Conservation (phyloP, 2,329 filamentous ascomycete genomes). For the Pseudocercospora crystallina region DNA sequence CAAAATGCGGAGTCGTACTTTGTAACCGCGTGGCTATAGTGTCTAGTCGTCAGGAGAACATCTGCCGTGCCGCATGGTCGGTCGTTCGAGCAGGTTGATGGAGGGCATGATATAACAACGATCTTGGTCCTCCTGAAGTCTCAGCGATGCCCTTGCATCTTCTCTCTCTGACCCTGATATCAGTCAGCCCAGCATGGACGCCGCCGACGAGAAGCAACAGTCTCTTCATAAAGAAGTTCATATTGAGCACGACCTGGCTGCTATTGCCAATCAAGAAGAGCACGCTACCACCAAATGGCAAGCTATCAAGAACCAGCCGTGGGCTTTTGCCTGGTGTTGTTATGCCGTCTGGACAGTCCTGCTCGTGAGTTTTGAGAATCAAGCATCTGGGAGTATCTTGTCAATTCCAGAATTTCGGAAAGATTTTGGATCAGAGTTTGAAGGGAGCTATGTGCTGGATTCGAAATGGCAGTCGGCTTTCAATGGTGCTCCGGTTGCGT, state of each 20-base stretch:
- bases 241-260: neutral
- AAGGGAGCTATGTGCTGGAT: slow-evolving; percentile 41
- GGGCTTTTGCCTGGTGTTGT: slow-evolving; percentile 39
- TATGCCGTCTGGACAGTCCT: slow-evolving; percentile 44
- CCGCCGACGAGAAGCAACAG: no score
- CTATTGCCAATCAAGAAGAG: slow-evolving; percentile 13
- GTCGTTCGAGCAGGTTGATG: no score
- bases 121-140: no score
- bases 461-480: slow-evolving; percentile 49
- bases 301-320: slow-evolving; percentile 31
- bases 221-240: no score
- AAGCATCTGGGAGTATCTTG: slow-evolving; percentile 43
- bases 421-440: slow-evolving; percentile 44
- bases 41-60: no score
- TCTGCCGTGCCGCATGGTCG: no score
- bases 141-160: no score
- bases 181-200: no score
- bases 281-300: slow-evolving; percentile 30
- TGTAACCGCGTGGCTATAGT: no score
- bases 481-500: slow-evolving; percentile 44
- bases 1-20: no score
- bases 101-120: no score
- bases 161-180: no score
- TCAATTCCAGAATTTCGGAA: slow-evolving; percentile 48
- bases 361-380: slow-evolving; percentile 44